Percentiles rank a stretch among this genome's conserved stretches.
Evolutionary conservation across 495 filamentous ascomycete genomes (phyloP).

Genomic region (Annulohypoxylon nitens): DNA sequence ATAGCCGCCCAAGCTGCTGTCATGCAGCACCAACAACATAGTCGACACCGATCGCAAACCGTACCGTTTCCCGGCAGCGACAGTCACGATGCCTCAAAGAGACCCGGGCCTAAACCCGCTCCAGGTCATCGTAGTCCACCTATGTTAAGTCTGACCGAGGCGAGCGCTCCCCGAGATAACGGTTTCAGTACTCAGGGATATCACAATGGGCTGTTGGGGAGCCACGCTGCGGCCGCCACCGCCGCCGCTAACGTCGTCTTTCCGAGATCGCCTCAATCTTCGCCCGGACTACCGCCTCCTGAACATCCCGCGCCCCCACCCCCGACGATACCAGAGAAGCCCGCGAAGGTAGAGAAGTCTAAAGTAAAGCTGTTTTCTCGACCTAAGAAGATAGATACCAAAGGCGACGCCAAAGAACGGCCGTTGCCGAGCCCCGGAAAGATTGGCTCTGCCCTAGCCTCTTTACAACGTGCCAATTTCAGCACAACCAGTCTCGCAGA

Average conservation of each 20-base stretch:
- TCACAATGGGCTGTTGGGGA: constrained; percentile 77
- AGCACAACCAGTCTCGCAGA: constrained; percentile 84
- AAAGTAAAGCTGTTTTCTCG: constrained; percentile 95
- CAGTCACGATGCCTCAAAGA: constrained; percentile 48
- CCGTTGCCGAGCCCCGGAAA: constrained; percentile 86
- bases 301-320: constrained; percentile 51
- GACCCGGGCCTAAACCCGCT: constrained; percentile 54
- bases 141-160: constrained; percentile 66
- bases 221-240: constrained; percentile 75
- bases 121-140: constrained; percentile 68
- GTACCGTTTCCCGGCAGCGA: constrained; percentile 63
- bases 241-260: constrained; percentile 91
- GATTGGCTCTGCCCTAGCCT: constrained; percentile 71
- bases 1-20: constrained; percentile 94
- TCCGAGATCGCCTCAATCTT: constrained; percentile 69
- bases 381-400: constrained; percentile 83
- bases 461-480: constrained; percentile 75
- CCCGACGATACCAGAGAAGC: constrained; percentile 70
- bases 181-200: constrained; percentile 67
- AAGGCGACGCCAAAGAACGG: constrained; percentile 76
- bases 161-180: constrained; percentile 66
- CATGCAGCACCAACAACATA: constrained; percentile 65
- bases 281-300: constrained; percentile 60
- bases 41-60: constrained; percentile 79
- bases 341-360: constrained; percentile 79